Conservation (phyloP, 306 rosid species). For the Macrotyloma uniflorum region DNA sequence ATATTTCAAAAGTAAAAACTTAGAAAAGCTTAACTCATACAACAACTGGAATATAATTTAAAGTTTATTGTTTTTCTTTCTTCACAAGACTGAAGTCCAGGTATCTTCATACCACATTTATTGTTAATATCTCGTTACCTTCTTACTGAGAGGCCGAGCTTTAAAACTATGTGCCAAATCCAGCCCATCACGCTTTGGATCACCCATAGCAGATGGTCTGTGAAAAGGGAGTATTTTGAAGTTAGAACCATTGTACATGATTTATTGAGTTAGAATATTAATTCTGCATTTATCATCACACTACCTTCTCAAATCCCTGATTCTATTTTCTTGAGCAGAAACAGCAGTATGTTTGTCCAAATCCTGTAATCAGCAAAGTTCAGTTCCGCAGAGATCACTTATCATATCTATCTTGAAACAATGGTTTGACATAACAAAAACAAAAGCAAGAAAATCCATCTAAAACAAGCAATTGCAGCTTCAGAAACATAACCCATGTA, state of each 20-base stretch:
- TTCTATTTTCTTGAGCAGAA: constrained; percentile 50
- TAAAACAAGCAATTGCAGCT: constrained; percentile 12
- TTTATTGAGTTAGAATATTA: constrained; percentile 21
- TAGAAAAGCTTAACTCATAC: not conserved
- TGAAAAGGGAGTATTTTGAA: constrained; percentile 25
- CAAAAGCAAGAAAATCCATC: constrained; percentile 32
- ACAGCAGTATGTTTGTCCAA: constrained; percentile 49
- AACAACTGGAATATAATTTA: not conserved
- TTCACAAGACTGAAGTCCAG: not conserved
- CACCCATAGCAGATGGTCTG: constrained; percentile 64
- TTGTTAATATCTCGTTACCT: constrained; percentile 53
- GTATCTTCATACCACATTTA: constrained; percentile 18
- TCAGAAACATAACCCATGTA: constrained; percentile 9
- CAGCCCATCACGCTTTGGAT: constrained; percentile 55
- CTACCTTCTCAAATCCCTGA: constrained; percentile 66
- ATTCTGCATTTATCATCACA: constrained; percentile 19
- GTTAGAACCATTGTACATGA: constrained; percentile 37
- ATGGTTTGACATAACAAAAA: not conserved
- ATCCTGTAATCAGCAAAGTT: constrained; percentile 53
- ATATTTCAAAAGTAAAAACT: not conserved
- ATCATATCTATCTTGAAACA: constrained; percentile 8
- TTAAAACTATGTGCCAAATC: constrained; percentile 59
- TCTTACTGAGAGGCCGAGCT: constrained; percentile 79
- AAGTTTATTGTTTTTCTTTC: not conserved
- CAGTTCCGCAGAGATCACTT: constrained; percentile 25